Percentiles rank a stretch among this genome's conserved stretches.
Evolutionary conservation across 805 yeast species (phyloP).

Genomic region (Zygotorulaspora chibaensis): DNA sequence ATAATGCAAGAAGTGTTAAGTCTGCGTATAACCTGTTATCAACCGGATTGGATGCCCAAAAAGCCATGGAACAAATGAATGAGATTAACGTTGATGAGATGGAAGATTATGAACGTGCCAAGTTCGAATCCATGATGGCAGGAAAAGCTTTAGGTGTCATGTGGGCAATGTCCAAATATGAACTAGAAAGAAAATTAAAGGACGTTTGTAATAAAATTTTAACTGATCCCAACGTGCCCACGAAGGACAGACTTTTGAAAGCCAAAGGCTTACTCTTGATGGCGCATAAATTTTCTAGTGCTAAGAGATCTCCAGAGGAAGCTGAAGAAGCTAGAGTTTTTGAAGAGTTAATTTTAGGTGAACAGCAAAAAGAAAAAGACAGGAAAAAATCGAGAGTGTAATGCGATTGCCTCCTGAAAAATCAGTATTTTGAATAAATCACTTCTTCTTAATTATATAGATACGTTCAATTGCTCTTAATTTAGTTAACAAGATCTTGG

Average conservation of each 20-base stretch:
- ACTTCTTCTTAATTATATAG: not conserved
- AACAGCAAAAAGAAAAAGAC: slow-evolving; percentile 54
- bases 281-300: slow-evolving; percentile 63
- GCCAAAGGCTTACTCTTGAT: slow-evolving; percentile 75
- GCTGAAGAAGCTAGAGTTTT: slow-evolving; percentile 88
- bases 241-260: slow-evolving; percentile 59
- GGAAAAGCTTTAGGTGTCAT: slow-evolving; percentile 92
- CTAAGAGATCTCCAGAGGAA: slow-evolving; percentile 78
- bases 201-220: slow-evolving; percentile 79
- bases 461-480: no score
- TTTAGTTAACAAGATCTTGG: no score
- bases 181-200: slow-evolving; percentile 71
- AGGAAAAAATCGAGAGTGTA: slow-evolving; percentile 37
- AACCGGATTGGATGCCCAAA: slow-evolving; percentile 84
- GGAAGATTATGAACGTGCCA: slow-evolving; percentile 61
- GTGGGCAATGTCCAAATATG: slow-evolving; percentile 91
- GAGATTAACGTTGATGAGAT: slow-evolving; percentile 59
- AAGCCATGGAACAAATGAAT: slow-evolving; percentile 67
- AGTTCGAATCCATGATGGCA: slow-evolving; percentile 73
- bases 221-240: slow-evolving; percentile 58
- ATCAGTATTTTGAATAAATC: not conserved
- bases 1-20: slow-evolving; percentile 77
- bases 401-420: not conserved
- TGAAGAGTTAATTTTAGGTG: slow-evolving; percentile 90
- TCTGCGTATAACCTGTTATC: slow-evolving; percentile 79